phyloP scores from a whole-genome alignment of 176 grass and related monocot species.

The Phyllostachys edulis region DNA sequence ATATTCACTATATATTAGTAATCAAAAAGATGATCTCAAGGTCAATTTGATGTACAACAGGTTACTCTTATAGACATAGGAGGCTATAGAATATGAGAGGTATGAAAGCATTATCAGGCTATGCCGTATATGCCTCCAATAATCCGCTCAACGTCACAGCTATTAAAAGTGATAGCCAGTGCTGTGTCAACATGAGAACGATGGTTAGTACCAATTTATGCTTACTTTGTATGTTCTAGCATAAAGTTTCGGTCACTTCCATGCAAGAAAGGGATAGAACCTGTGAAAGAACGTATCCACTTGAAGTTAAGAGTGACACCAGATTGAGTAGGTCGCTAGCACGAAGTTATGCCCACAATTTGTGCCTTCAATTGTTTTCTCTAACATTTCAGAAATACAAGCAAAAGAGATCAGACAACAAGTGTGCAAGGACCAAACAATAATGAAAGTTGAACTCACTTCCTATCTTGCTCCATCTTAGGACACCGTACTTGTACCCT shows the following conservation, averaged over 20 bases:
- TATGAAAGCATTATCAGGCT: slow-evolving; percentile 95
- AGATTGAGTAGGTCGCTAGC: slow-evolving; percentile 71
- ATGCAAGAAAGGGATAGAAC: slow-evolving; percentile 35
- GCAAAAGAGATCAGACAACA: slow-evolving; percentile 17
- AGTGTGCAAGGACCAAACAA: not conserved
- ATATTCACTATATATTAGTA: slow-evolving; percentile 19
- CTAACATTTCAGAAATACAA: slow-evolving; percentile 20
- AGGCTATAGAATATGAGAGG: slow-evolving; percentile 91
- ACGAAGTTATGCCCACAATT: slow-evolving; percentile 97
- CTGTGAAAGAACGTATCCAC: slow-evolving; percentile 90
- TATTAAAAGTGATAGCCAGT: slow-evolving; percentile 78
- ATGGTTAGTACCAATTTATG: slow-evolving; percentile 13
- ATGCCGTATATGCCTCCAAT: slow-evolving; percentile 81
- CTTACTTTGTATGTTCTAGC: not conserved
- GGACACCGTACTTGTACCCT: slow-evolving; percentile 82
- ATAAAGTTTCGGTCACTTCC: too few species aligned
- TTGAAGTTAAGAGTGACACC: slow-evolving; percentile 76
- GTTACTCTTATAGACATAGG: slow-evolving; percentile 63
- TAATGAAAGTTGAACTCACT: slow-evolving; percentile 51
- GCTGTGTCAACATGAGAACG: slow-evolving; percentile 50
- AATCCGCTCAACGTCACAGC: slow-evolving; percentile 79
- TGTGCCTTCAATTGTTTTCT: slow-evolving; percentile 97
- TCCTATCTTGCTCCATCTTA: slow-evolving; percentile 97
- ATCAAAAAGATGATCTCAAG: slow-evolving; percentile 30
- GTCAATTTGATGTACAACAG: slow-evolving; percentile 30